Conservation (phyloP, 352 stramenopile genomes). For the Phytopythium delawarense region DNA sequence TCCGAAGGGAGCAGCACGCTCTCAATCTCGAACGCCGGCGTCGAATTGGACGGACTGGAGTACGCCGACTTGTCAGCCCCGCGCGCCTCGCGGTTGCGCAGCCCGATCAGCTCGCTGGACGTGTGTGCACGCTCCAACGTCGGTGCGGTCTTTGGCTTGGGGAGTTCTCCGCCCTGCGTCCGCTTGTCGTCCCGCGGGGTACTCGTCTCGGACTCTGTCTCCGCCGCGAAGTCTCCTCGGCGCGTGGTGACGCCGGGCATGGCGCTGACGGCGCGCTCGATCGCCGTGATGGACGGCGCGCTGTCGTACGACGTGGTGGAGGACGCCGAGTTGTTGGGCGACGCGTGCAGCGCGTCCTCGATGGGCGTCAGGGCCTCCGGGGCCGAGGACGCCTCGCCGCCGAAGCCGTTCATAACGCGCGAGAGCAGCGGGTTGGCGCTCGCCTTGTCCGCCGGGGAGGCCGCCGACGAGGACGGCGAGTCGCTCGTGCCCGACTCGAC, state of each 20-base stretch:
- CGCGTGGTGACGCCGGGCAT: constrained; percentile 31
- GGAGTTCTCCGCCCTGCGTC: not conserved
- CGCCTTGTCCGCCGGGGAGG: constrained; percentile 27
- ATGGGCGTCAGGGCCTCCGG: constrained; percentile 32
- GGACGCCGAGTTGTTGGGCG: constrained; percentile 26
- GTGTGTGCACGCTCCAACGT: constrained; percentile 69
- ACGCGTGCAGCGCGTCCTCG: constrained; percentile 20
- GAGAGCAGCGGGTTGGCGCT: constrained; percentile 3
- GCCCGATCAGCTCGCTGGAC: constrained; percentile 61
- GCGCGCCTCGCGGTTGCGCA: constrained; percentile 43
- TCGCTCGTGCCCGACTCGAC: constrained; percentile 21
- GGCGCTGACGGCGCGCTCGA: constrained; percentile 28
- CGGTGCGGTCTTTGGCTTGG: constrained; percentile 28
- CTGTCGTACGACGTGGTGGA: constrained; percentile 43
- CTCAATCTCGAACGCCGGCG: constrained; percentile 81
- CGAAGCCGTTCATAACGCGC: constrained; percentile 16
- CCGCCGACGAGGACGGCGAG: constrained; percentile 28
- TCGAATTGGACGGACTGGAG: constrained; percentile 31
- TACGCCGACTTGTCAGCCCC: constrained; percentile 34
- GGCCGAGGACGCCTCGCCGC: constrained; percentile 22
- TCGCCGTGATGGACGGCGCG: constrained; percentile 36
- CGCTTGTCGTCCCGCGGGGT: not conserved
- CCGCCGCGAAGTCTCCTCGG: constrained; percentile 20
- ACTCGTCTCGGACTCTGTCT: constrained; percentile 11
- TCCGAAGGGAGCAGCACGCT: constrained; percentile 65